Percentiles rank a stretch among this genome's conserved stretches.
Evolutionary conservation across 2,329 filamentous ascomycete genomes (phyloP).

Genomic region (Pseudogymnoascus sp.): DNA sequence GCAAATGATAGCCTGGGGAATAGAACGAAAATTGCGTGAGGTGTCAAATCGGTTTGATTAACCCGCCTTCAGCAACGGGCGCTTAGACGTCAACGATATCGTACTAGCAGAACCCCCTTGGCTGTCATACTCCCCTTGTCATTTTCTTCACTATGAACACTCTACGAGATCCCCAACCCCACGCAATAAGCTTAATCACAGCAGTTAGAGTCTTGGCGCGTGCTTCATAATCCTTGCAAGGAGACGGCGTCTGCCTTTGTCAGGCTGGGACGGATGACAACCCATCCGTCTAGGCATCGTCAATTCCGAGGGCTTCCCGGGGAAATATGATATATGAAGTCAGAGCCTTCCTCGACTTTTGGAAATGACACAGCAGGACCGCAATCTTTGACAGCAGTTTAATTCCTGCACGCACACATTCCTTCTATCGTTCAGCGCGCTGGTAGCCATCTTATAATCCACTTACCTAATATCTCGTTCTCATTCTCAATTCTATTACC

Average conservation of each 20-base stretch:
- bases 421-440: not conserved
- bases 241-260: not conserved
- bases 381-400: not conserved
- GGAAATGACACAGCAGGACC: not conserved
- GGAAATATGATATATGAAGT: constrained; percentile 2
- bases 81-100: not conserved
- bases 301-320: not conserved
- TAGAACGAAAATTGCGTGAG: not conserved
- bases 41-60: not conserved
- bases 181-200: constrained; percentile 3
- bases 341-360: not conserved
- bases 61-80: not conserved
- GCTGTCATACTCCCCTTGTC: not conserved
- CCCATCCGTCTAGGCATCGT: constrained; percentile 2
- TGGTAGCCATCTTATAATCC: constrained; percentile 5
- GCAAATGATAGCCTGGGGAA: not conserved
- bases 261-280: not conserved
- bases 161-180: not conserved
- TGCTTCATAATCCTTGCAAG: not conserved
- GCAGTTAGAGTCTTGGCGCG: not conserved
- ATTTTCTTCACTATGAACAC: not conserved
- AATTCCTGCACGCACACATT: not conserved
- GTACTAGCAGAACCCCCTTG: not conserved
- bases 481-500: not conserved
- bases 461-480: not conserved